Evolutionary conservation across 257 asterid species (phyloP), one percentile per base, ranked within the genome.

Genomic region (Solanum pimpinellifolium): DNA sequence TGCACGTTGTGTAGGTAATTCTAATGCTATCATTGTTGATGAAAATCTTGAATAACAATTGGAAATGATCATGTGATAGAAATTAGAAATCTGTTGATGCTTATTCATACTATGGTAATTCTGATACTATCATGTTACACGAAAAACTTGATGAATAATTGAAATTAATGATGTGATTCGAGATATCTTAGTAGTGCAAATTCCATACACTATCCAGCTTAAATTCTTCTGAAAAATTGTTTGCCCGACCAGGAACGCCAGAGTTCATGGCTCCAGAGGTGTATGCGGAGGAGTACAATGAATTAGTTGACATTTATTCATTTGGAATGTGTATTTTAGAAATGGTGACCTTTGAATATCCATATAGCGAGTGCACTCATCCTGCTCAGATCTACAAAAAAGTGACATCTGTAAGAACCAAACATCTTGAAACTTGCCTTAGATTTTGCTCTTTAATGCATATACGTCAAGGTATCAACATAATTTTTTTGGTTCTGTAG

Each of bases 181-280:
- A 72, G 4, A 70, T 70, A 35, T 70, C 42, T 70, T 31, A 70
- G 42, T 70, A 70, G 76, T 70, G 76, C 42, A 31, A 70, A 70
- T 72, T 35, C 46, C 46, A 18, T 35, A 20, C 80, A 72, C 9
- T 33, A 35, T 72, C 80, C 80, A 72, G 27, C 80, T 72, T 33
- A 18, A 72, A 33, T 72, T 72, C 27, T 72, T 72, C 46, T 20
- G 80, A 35, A 72, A 35, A 33, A 18, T 41, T 80, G 35, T 25
- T 46, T 46, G 27, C 39, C 75, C 44, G 27, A 10, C 84, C 86
- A 94, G 98, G 98, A 72, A 95, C 98, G n/a, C 98, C 98, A 37
- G 98, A 95, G 88, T 95, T 95, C 92, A 95, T 95, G 98, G 98
- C 98, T 44, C 98, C 98, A 0, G 98, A 95, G 88, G 98, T 95